Evolutionary conservation across 345 rosid species (phyloP), one percentile per base, ranked within the genome.

Genomic region (Eucalyptus cloeziana): DNA sequence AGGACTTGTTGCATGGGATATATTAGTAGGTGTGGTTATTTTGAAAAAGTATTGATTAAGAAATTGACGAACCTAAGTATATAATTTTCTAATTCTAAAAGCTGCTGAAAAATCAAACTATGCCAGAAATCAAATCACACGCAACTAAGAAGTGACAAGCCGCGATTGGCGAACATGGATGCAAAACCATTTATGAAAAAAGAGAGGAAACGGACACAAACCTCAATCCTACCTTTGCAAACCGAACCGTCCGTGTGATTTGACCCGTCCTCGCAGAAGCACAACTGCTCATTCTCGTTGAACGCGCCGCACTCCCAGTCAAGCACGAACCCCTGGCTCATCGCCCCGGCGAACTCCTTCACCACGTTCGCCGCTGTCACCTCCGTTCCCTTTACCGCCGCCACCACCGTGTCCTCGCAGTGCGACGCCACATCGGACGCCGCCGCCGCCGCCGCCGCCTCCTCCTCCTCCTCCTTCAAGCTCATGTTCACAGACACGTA

Each of bases 301-400:
- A 37, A 37, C 37, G 37, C 37, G 37, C 37, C n/a, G n/a, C n/a
- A 37, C 43, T 4, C 12, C 93, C 91, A 92, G 49, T 89, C 87
- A 7, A 92, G 85, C 89, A 83, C 51, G 13, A 92, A 90, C 37
- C 92, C 92, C 7, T 4, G 3, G 17, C 50, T 85, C 89, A 92
- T 51, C 21, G 86, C 91, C 40, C 9, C 7, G 89, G 27, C 13
- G 21, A 47, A 14, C 5, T 3, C 21, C 21, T 4, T 2, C 76
- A 6, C 5, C 40, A 7, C 21, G 5, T 67, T 67, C 40, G 5
- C 3, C 5, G 3, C 5, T 40, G 40, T 7, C 76, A 67, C 11
- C 3, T 7, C 40, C 30, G 2, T 49, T 49, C 25, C 1, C 31
- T 49, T 49, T 2, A 49, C 86, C 30, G 25, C 24, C 62, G 89